Base-by-base conservation (phyloP, 2,329 filamentous ascomycete species). In the Sporothrix variecibatus region DNA sequence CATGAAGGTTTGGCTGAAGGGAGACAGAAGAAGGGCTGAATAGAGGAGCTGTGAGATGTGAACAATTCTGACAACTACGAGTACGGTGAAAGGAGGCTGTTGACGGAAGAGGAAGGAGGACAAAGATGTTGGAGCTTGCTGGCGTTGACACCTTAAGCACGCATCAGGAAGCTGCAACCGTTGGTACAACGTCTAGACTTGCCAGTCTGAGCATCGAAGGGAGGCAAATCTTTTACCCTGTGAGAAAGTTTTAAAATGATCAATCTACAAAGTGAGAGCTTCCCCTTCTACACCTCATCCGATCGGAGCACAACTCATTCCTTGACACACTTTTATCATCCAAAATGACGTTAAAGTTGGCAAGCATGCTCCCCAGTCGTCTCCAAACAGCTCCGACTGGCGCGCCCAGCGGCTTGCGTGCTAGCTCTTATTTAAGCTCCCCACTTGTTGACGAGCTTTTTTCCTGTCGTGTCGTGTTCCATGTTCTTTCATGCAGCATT, bases 381-480 rank as follows among this genome's bases (percentile, higher is more conserved):
- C 26, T 68, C 23, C 64, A 40, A 53, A 17, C 20, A 40, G 56
- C 56, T 40, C 60, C 38, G 20, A 46, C 11, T 46, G n/a, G 23
- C 62, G 15, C 56, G 67, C 26, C 26, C 46, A 31, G 20, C 67
- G 9, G 46, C 28, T 58, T 58, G 51, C 68, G 68, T 71, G 68
- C 68, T 71, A 51, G 51, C 28, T 69, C 9, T 20, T 6, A 17
- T 17, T 20, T 6, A 17, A 69, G 67, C 67, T 69, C 28, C 46
- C 67, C 67, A 38, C 43, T 34, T 68, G 65, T 43, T 68, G 65
- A 51, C 65, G 65, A 51, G 65, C 43, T 68, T n/a, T 68, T 65
- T 46, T 20, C 60, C 11, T 49, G 28, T 43, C 38, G 4, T 26
- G n/a, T 46, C 62, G 58, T 62, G 31, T 38, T 31, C 28, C 6